These are phyloP conservation scores for Fraxinus sp. DNA, from an alignment of 305 asterid species.

Conservation along the genomic window DNA sequence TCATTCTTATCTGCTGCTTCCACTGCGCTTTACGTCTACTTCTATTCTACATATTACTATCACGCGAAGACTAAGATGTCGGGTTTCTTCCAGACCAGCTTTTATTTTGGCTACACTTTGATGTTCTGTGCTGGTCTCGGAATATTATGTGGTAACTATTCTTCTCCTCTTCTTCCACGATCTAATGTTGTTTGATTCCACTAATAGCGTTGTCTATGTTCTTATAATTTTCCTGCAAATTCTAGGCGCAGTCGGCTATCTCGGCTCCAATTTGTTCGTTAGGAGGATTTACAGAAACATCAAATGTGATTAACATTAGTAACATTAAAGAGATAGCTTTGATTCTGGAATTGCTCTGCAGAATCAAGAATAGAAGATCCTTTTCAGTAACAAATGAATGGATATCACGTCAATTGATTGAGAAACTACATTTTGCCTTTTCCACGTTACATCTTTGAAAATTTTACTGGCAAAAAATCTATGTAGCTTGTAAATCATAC, in stretches of 20 bases:
- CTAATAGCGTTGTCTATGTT: neutral
- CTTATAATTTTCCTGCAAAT: constrained; percentile 14
- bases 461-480: constrained; percentile 18
- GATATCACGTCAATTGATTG: constrained; percentile 22
- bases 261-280: constrained; percentile 27
- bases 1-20: constrained; percentile 76
- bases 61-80: constrained; percentile 70
- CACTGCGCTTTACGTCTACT: constrained; percentile 58
- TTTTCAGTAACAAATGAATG: constrained; percentile 31
- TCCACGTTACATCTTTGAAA: constrained; percentile 25
- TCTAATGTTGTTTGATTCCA: neutral
- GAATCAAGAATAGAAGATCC: constrained; percentile 6
- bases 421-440: constrained; percentile 22
- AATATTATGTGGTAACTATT: constrained; percentile 58
- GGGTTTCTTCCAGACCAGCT: constrained; percentile 72
- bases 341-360: constrained; percentile 23
- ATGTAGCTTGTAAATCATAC: constrained; percentile 45
- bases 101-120: constrained; percentile 67
- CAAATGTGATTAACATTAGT: constrained; percentile 51
- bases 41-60: constrained; percentile 64
- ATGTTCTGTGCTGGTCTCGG: constrained; percentile 74
- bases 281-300: constrained; percentile 31
- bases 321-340: constrained; percentile 20
- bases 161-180: neutral
- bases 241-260: constrained; percentile 41